Evolutionary conservation across 768 basidiomycete genomes (phyloP).

Genomic region (Russula olivacea): DNA sequence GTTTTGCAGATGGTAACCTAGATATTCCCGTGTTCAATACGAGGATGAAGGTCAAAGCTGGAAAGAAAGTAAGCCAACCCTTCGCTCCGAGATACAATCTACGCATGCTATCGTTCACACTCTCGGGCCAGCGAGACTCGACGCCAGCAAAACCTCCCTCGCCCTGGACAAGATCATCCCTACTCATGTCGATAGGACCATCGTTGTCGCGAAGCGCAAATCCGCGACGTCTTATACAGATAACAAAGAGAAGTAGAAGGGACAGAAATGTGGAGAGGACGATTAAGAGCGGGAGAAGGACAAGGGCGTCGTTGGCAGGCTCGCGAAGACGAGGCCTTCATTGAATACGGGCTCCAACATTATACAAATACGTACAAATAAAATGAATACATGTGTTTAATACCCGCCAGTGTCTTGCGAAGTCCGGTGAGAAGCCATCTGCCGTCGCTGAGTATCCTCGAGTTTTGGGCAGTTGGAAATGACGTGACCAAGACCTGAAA

Average conservation of each 20-base stretch:
- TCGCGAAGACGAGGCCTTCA: conserved; percentile 20
- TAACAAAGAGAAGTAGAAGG: conserved; percentile 84
- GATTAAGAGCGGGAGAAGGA: conserved; percentile 91
- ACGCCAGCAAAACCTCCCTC: conserved; percentile 93
- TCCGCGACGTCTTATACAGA: conserved; percentile 73
- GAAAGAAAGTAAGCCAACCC: conserved; percentile 45
- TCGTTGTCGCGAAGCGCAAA: conserved; percentile 81
- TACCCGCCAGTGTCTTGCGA: conserved; percentile 57
- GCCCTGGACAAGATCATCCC: conserved; percentile 83
- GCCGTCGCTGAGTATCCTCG: conserved; percentile 86
- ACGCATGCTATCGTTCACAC: conserved; percentile 55
- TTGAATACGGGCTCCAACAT: too few species aligned
- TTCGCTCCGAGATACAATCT: conserved; percentile 79
- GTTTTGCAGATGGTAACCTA: conserved; percentile 81
- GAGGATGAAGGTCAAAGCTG: conserved; percentile 3
- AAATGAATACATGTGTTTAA: not conserved
- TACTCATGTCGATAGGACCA: conserved; percentile 89
- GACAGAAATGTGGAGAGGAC: conserved; percentile 90
- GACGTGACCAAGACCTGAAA: conserved; percentile 80
- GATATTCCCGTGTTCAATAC: not conserved
- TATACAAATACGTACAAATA: not conserved
- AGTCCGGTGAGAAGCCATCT: conserved; percentile 81
- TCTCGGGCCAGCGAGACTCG: conserved; percentile 91
- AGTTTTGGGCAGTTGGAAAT: conserved; percentile 95
- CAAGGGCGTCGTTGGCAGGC: conserved; percentile 56